These are phyloP conservation scores for Tetracladium setigerum DNA, from an alignment of 495 filamentous ascomycete species.

Conservation along the genomic window DNA sequence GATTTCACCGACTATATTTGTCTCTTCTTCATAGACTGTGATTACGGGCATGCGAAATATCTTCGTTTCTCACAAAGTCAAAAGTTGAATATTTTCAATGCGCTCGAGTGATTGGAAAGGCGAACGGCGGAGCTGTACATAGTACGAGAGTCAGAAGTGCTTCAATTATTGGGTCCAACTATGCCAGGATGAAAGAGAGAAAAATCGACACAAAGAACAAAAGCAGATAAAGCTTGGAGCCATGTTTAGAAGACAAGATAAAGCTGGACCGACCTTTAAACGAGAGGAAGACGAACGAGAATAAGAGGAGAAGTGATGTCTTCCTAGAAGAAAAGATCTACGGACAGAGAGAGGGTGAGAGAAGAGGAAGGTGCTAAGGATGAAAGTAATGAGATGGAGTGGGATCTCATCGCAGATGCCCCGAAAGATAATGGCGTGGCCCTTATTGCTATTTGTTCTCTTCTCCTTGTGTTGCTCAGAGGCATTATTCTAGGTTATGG, in stretches of 20 bases:
- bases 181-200: conserved; percentile 38
- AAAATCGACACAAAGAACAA: conserved; percentile 40
- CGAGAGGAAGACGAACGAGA: conserved; percentile 30
- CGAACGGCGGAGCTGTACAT: conserved; percentile 37
- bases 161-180: conserved; percentile 38
- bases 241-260: conserved; percentile 40
- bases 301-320: conserved; percentile 33
- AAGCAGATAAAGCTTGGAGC: conserved; percentile 44
- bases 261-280: conserved; percentile 29
- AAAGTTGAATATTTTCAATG: conserved; percentile 30
- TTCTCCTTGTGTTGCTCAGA: no score
- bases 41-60: conserved; percentile 37
- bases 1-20: conserved; percentile 35
- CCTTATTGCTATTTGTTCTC: conserved; percentile 25
- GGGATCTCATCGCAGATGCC: conserved; percentile 48
- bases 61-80: conserved; percentile 37
- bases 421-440: conserved; percentile 35
- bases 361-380: conserved; percentile 19
- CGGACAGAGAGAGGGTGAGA: conserved; percentile 30
- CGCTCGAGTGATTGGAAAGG: conserved; percentile 38
- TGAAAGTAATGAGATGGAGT: conserved; percentile 30
- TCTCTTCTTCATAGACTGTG: conserved; percentile 39
- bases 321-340: conserved; percentile 41
- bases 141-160: conserved; percentile 42
- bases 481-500: no score